A percentile compares a stretch with the other conserved stretches of the same genome.
phyloP scores from a whole-genome alignment of 2,329 filamentous ascomycete genomes.

The Aspergillus costaricaensis region DNA sequence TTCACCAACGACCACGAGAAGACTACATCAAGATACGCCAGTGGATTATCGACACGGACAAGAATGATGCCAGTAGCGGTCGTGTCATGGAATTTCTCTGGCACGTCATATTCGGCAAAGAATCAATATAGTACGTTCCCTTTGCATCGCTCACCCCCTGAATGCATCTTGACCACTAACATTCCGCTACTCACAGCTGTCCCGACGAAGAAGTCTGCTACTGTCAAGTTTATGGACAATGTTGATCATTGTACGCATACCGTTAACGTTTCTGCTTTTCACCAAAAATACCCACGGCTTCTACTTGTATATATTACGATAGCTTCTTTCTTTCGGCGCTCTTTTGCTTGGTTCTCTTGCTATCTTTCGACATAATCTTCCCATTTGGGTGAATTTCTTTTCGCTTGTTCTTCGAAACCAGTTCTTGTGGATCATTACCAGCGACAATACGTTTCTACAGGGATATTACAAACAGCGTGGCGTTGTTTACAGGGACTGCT shows the following conservation, averaged over 20 bases:
- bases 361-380: too few species aligned
- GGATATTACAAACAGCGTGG: too few species aligned
- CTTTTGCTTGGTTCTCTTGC: too few species aligned
- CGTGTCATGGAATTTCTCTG: slow-evolving; percentile 66
- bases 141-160: background rate
- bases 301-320: background rate
- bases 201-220: slow-evolving; percentile 39
- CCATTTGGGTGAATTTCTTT: too few species aligned
- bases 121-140: slow-evolving; percentile 42
- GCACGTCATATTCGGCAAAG: slow-evolving; percentile 58
- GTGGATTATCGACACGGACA: slow-evolving; percentile 60
- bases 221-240: slow-evolving; percentile 40
- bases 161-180: slow-evolving; percentile 15
- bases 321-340: too few species aligned
- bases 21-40: slow-evolving; percentile 61
- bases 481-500: too few species aligned
- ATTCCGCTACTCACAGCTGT: slow-evolving; percentile 24
- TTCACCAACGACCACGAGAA: slow-evolving; percentile 50
- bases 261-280: background rate
- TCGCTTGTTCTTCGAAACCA: too few species aligned
- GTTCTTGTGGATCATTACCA: too few species aligned
- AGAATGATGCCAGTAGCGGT: slow-evolving; percentile 59
- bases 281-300: background rate
- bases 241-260: slow-evolving; percentile 20
- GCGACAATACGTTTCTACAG: too few species aligned